phyloP scores from a whole-genome alignment of 768 basidiomycete species.

The Boletus barrowsii region DNA sequence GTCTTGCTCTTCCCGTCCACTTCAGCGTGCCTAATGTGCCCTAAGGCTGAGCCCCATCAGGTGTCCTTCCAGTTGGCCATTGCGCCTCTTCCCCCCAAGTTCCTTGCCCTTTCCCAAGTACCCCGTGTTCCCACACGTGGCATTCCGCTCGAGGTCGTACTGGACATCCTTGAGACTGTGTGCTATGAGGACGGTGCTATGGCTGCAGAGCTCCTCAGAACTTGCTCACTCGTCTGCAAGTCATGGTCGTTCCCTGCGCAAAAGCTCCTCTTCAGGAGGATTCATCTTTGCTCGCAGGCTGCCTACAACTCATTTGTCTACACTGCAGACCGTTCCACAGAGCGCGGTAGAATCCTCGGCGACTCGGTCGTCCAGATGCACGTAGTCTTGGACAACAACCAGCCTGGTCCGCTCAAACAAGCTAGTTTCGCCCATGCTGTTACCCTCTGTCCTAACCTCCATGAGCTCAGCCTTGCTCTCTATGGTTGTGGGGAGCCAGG shows the following conservation, averaged over 20 bases:
- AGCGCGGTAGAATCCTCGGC: slow-evolving; percentile 48
- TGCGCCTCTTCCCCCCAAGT: slow-evolving; percentile 21
- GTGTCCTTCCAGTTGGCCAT: slow-evolving; percentile 40
- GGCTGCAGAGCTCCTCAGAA: slow-evolving; percentile 42
- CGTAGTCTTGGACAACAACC: slow-evolving; percentile 64
- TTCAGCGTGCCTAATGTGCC: slow-evolving; percentile 5
- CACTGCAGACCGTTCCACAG: slow-evolving; percentile 47
- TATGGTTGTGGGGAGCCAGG: slow-evolving; percentile 57
- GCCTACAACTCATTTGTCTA: slow-evolving; percentile 53
- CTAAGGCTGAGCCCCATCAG: slow-evolving; percentile 34
- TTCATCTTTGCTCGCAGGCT: slow-evolving; percentile 50
- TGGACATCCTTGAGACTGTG: slow-evolving; percentile 60
- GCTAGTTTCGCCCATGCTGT: slow-evolving; percentile 58
- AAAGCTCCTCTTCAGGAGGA: slow-evolving; percentile 57
- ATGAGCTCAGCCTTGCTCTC: slow-evolving; percentile 52
- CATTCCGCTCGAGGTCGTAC: slow-evolving; percentile 63
- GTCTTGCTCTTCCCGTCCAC: neutral
- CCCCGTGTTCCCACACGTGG: slow-evolving; percentile 26
- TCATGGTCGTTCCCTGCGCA: slow-evolving; percentile 66
- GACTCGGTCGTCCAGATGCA: slow-evolving; percentile 53
- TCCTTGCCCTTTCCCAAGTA: slow-evolving; percentile 10
- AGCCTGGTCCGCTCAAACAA: slow-evolving; percentile 55
- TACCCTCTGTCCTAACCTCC: slow-evolving; percentile 56
- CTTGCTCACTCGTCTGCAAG: slow-evolving; percentile 63
- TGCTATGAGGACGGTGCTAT: slow-evolving; percentile 38